These are phyloP conservation scores for Zygoascus flipseniorum DNA, from an alignment of 805 yeast species.

Conservation along the genomic window DNA sequence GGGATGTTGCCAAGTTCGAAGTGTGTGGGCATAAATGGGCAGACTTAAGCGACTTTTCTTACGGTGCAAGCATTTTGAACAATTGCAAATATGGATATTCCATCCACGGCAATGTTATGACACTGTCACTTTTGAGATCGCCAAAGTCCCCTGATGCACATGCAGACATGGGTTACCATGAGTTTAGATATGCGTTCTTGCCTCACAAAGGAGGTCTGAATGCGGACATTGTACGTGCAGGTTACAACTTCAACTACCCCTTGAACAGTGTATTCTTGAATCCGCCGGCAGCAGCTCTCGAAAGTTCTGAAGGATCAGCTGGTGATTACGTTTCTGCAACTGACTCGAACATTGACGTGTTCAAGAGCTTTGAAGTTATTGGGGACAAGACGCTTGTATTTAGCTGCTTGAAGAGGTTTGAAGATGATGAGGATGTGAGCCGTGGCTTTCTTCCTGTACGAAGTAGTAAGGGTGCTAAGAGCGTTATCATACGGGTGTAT, in stretches of 20 bases:
- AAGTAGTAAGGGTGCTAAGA: conserved; percentile 36
- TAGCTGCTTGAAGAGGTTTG: conserved; percentile 78
- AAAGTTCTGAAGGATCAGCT: neutral
- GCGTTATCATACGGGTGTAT: conserved; percentile 66
- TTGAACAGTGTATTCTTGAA: conserved; percentile 15
- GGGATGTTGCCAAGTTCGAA: conserved; percentile 97
- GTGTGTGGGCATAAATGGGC: conserved; percentile 92
- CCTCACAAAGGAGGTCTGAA: conserved; percentile 73
- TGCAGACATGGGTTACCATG: conserved; percentile 90
- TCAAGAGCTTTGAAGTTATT: conserved; percentile 28
- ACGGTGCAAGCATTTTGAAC: conserved; percentile 81
- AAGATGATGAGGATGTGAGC: conserved; percentile 52
- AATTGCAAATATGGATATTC: conserved; percentile 88
- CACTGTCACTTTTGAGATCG: conserved; percentile 77
- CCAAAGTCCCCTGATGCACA: conserved; percentile 91
- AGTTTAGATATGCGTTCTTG: conserved; percentile 70
- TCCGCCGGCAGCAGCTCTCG: neutral
- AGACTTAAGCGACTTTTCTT: conserved; percentile 76
- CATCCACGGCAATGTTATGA: conserved; percentile 86
- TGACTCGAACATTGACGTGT: conserved; percentile 15
- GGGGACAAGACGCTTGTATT: conserved; percentile 58
- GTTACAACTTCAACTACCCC: conserved; percentile 69
- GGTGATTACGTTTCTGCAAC: conserved; percentile 1
- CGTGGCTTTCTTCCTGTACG: conserved; percentile 35
- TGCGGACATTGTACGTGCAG: conserved; percentile 59